Percentiles rank a stretch among this genome's conserved stretches.
Evolutionary conservation across 2,329 filamentous ascomycete species (phyloP).

Genomic region (Cladosporium sp.): DNA sequence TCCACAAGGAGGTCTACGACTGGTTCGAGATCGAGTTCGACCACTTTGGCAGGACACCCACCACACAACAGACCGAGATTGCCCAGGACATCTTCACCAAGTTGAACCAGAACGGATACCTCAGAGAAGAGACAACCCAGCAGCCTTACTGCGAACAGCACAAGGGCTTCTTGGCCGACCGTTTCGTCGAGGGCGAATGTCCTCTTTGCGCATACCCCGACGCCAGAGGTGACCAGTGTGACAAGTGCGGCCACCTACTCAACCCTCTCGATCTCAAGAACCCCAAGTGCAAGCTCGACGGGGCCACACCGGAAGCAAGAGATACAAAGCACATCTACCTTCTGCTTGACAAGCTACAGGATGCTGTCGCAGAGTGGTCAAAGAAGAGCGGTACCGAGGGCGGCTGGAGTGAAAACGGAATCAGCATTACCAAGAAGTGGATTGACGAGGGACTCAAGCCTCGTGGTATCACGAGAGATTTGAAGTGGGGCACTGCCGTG

Average conservation of each 20-base stretch:
- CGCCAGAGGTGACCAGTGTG: constrained; percentile 57
- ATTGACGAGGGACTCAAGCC: constrained; percentile 80
- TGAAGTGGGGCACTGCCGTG: constrained; percentile 80
- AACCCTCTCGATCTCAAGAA: constrained; percentile 67
- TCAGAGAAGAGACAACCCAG: constrained; percentile 82
- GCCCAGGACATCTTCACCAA: constrained; percentile 87
- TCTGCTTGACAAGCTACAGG: constrained; percentile 79
- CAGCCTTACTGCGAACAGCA: constrained; percentile 82
- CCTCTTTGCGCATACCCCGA: constrained; percentile 64
- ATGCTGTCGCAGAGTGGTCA: constrained; percentile 76
- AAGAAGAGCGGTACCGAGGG: constrained; percentile 72
- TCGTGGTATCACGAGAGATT: constrained; percentile 86
- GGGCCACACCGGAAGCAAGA: constrained; percentile 73
- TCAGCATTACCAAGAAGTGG: constrained; percentile 78
- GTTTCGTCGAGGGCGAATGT: constrained; percentile 80
- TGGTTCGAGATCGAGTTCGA: constrained; percentile 97
- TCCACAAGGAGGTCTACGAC: constrained; percentile 88
- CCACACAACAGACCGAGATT: constrained; percentile 84
- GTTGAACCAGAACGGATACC: constrained; percentile 83
- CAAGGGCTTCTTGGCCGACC: constrained; percentile 73
- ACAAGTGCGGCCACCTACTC: constrained; percentile 53
- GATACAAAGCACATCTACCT: constrained; percentile 91
- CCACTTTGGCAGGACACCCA: constrained; percentile 91
- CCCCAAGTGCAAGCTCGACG: constrained; percentile 89
- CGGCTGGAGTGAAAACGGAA: constrained; percentile 73